Base-by-base conservation (phyloP, 2,329 filamentous ascomycete genomes). In the Pseudocercospora crystallina region DNA sequence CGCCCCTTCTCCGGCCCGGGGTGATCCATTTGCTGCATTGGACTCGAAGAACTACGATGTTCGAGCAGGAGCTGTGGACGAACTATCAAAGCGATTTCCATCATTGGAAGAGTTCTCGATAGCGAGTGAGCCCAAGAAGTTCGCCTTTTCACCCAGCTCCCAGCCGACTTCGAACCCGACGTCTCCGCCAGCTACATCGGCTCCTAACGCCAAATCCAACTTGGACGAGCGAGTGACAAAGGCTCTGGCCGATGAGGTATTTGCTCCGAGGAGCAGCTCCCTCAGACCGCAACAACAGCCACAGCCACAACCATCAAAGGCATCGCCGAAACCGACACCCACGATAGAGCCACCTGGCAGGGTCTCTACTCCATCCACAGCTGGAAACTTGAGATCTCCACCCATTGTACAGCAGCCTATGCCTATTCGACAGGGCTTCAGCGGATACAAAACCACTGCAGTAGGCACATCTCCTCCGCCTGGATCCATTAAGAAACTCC, bases 101-200 rank as follows among this genome's bases (percentile, higher is more conserved):
- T 91, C 89, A 5, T 77, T 99, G 17, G 91, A 97, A 63, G 89
- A 97, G 61, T 99, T 99, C 65, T 86, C 92, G 2, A 76, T 99
- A 13, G 75, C 96, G 38, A 90, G 95, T 61, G 90, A 97, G 42
- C 54, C 47, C 3, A 51, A 47, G 2, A 60, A 59, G 30, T 60
- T 59, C 34, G 42, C 58, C 8, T 58, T 58, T 9, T 32, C 52
- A 2, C 43, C 50, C 2, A 7, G 20, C 20, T 26, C 20, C 20
- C 4, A 7, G 20, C 20, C 20, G 3, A 26, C 20, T 26, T 26
- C 20, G 7, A 26, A 26, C 3, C 20, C 20, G 20, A 51, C 38
- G 2, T 43, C 58, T n/a, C 41, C 53, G 14, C 44, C 52, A 3
- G 26, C 39, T 11, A 68, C 77, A 5, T 71, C 75, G 5, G 74